phyloP scores from a whole-genome alignment of 257 asterid species.

The Anisodus acutangulus region DNA sequence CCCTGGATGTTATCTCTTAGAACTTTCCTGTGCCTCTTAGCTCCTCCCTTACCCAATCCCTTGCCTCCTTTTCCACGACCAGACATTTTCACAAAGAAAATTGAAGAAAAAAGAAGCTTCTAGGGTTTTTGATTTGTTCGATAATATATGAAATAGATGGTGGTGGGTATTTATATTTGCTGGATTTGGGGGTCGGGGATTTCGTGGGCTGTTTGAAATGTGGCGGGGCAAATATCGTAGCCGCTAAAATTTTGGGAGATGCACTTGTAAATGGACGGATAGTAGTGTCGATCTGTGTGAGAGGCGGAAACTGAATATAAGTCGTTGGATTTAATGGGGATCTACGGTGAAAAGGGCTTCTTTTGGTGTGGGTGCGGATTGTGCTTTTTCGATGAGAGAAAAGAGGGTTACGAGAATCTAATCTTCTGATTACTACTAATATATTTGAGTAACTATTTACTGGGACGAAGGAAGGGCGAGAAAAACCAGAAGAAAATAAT shows the following conservation, averaged over 20 bases:
- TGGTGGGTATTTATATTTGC: slow-evolving; percentile 8
- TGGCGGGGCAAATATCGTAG: background rate
- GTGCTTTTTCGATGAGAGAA: background rate
- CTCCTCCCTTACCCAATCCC: slow-evolving; percentile 53
- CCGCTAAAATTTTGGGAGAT: background rate
- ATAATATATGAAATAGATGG: background rate
- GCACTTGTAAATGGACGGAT: background rate
- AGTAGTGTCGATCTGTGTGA: background rate
- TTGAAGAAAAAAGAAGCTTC: background rate
- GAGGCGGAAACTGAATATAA: background rate
- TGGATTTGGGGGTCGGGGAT: background rate
- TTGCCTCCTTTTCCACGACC: slow-evolving; percentile 51
- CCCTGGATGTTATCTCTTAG: slow-evolving; percentile 55
- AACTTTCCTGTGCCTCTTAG: slow-evolving; percentile 52
- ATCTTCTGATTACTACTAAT: no score
- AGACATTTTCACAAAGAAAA: slow-evolving; percentile 26
- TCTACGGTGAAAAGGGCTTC: background rate
- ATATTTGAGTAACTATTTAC: no score
- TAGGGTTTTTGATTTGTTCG: background rate
- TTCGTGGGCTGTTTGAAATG: background rate
- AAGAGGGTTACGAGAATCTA: no score
- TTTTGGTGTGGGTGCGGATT: background rate
- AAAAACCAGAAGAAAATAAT: no score
- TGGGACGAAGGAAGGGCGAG: no score
- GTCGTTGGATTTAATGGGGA: background rate